Conservation (phyloP, 768 basidiomycete species). For the Albatrellus ellisii region DNA sequence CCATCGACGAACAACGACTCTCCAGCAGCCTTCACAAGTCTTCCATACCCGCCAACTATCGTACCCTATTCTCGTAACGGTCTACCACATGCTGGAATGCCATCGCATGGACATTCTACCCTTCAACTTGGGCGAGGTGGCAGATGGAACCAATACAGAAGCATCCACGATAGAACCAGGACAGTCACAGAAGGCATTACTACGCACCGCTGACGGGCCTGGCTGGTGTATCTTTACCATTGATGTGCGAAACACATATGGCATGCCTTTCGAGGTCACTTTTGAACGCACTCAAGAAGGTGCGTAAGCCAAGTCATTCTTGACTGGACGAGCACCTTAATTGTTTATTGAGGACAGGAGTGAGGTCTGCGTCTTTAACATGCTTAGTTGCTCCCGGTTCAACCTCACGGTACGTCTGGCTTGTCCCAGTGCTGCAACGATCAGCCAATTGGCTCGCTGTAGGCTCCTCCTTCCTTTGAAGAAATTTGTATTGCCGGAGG, state of each 20-base stretch:
- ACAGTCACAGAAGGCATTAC: constrained; percentile 17
- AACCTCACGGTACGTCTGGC: constrained; percentile 49
- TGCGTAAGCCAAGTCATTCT: constrained; percentile 13
- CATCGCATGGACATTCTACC: constrained; percentile 72
- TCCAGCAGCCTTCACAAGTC: constrained; percentile 26
- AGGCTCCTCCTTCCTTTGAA: constrained; percentile 63
- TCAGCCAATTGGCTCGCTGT: constrained; percentile 2
- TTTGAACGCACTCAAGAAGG: constrained; percentile 59
- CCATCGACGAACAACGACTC: constrained; percentile 27
- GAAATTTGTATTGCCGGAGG: constrained; percentile 50
- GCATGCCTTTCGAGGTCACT: constrained; percentile 80
- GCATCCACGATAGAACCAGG: not conserved
- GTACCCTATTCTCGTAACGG: constrained; percentile 85
- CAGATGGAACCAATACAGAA: not conserved
- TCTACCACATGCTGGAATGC: constrained; percentile 91
- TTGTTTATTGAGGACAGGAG: constrained; percentile 24
- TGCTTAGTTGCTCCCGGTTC: constrained; percentile 79
- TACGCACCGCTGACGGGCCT: constrained; percentile 34
- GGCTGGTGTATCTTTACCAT: constrained; percentile 82
- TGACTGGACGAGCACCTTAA: not conserved
- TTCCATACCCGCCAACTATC: constrained; percentile 83
- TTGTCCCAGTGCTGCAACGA: not conserved
- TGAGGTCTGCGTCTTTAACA: constrained; percentile 27
- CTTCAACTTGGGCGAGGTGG: constrained; percentile 26
- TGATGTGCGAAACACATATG: constrained; percentile 88